These are phyloP conservation scores for Dactylonectria estremocensis DNA, from an alignment of 2,329 filamentous ascomycete species.

Conservation along the genomic window DNA sequence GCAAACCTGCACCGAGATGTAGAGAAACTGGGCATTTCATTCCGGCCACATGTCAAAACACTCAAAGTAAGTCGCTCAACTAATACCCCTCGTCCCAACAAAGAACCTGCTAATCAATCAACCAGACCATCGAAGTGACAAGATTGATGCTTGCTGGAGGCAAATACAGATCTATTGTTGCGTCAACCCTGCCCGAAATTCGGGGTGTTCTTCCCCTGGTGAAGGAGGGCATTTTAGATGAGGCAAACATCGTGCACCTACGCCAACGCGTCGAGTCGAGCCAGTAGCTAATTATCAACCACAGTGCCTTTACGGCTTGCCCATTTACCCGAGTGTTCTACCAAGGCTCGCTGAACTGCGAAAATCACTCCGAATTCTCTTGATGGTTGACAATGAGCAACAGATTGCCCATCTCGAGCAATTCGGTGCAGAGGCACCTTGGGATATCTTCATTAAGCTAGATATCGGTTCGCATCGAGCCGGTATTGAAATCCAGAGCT, in stretches of 20 bases:
- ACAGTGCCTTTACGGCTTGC: constrained; percentile 57
- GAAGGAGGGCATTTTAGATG: constrained; percentile 57
- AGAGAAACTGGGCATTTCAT: constrained; percentile 54
- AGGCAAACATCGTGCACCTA: constrained; percentile 45
- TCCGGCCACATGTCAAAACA: constrained; percentile 61
- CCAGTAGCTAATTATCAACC: neutral
- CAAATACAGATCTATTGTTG: constrained; percentile 56
- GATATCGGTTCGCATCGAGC: constrained; percentile 55
- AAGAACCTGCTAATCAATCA: neutral
- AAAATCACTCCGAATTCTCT: constrained; percentile 50
- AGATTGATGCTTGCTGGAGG: constrained; percentile 59
- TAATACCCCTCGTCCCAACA: too few species aligned
- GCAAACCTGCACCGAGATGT: constrained; percentile 56
- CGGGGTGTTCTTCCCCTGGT: constrained; percentile 56
- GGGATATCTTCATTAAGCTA: constrained; percentile 56
- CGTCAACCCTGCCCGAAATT: constrained; percentile 59
- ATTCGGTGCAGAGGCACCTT: constrained; percentile 38
- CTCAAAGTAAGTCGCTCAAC: constrained; percentile 50
- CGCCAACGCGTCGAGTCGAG: too few species aligned
- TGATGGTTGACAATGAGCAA: constrained; percentile 56
- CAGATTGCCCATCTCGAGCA: constrained; percentile 51
- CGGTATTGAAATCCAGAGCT: constrained; percentile 48
- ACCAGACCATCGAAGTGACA: constrained; percentile 54
- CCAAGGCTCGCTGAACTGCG: constrained; percentile 49
- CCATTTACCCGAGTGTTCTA: constrained; percentile 54